Base-by-base conservation (phyloP, 306 rosid species). In the Castanea mollissima region DNA sequence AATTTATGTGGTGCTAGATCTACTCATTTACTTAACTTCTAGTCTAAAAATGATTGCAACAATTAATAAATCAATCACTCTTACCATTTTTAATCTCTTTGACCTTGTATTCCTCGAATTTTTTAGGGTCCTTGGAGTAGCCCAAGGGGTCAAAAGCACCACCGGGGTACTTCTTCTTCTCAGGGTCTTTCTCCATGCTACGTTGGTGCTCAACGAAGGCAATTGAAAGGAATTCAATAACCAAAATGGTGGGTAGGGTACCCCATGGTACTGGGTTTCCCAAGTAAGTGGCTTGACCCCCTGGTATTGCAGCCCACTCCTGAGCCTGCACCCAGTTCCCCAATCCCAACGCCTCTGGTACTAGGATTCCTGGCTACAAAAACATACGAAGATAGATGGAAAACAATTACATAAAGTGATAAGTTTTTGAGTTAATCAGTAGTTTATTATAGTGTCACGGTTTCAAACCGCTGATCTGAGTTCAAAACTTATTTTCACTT, bases 231-330 rank as follows among this genome's bases (percentile, higher is more conserved):
- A 96, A 96, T 58, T 96, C 99, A 67, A 96, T 96, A 60, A 63
- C 96, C 87, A 96, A 71, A 79, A 96, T 87, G 77, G 99, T 96
- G 6, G 99, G 99, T 55, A 96, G 87, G 80, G 91, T 91, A 18
- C 99, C 99, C 99, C 99, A 96, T 76, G 99, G 99, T 54, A 96
- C 99, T 46, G 99, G 98, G 75, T 93, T 90, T 2, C 99, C 99
- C 55, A 96, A 78, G 94, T 96, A 96, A 6, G 97, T 93, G 27
- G 99, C 99, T 85, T 89, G 97, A 0, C 98, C 99, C 35, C 99
- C 99, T 1, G 99, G 99, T 18, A 81, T 0, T 41, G 99, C 98
- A 2, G 99, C 99, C 99, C 98, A 93, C 81, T 90, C 94, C 59
- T 96, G 99, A 29, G 99, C 99, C 81, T 96, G 83, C 14, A 96